phyloP scores from a whole-genome alignment of 1,284 basidiomycete genomes.

The Ustilago cynodontis region DNA sequence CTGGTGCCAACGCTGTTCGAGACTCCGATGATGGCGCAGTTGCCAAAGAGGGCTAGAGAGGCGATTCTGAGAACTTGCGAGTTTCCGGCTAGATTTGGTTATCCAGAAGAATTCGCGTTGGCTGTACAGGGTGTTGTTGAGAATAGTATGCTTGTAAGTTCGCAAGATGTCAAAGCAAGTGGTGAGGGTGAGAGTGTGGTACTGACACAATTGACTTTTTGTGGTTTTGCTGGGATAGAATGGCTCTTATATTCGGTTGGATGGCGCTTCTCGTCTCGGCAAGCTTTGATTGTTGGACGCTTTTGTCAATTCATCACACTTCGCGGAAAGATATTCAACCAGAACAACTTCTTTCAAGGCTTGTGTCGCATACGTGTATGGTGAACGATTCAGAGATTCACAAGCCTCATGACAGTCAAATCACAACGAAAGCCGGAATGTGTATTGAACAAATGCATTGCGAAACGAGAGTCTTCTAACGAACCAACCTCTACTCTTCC shows the following conservation, averaged over 20 bases:
- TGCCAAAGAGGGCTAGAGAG: slow-evolving; percentile 50
- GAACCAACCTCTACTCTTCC: background rate
- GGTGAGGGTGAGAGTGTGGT: background rate
- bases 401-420: too few species aligned
- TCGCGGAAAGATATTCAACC: background rate
- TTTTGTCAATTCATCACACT: background rate
- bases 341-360: too few species aligned
- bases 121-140: slow-evolving; percentile 63
- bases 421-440: background rate
- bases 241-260: slow-evolving; percentile 61
- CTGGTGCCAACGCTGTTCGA: slow-evolving; percentile 68
- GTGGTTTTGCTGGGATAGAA: slow-evolving; percentile 27
- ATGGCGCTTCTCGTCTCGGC: slow-evolving; percentile 65
- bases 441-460: background rate
- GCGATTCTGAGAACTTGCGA: slow-evolving; percentile 40
- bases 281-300: slow-evolving; percentile 50
- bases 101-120: slow-evolving; percentile 66
- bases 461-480: background rate
- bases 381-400: too few species aligned
- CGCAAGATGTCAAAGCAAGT: too few species aligned
- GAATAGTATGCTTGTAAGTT: slow-evolving; percentile 65
- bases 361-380: too few species aligned
- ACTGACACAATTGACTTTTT: background rate
- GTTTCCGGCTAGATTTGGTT: slow-evolving; percentile 61
- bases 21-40: slow-evolving; percentile 68